These are phyloP conservation scores for Yarrowia hollandica DNA, from an alignment of 805 yeast genomes.

Conservation along the genomic window DNA sequence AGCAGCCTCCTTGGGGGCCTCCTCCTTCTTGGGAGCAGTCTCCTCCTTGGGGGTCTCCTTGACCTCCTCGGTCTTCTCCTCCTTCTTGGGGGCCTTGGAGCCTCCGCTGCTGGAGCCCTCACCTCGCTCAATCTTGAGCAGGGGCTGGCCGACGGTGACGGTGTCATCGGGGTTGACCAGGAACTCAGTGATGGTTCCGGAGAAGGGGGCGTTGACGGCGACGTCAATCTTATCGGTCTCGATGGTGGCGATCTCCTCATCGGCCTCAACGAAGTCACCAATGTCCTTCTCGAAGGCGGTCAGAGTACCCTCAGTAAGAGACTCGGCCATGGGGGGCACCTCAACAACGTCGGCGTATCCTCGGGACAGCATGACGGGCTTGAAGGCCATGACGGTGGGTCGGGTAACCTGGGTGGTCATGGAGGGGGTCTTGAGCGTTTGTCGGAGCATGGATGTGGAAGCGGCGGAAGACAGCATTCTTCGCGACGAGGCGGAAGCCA, in stretches of 20 bases:
- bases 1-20: conserved; percentile 36
- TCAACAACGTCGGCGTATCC: conserved; percentile 55
- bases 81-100: conserved; percentile 36
- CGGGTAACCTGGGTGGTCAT: conserved; percentile 11
- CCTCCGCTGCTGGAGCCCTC: conserved; percentile 57
- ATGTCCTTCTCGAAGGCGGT: conserved; percentile 58
- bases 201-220: conserved; percentile 89
- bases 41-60: conserved; percentile 38
- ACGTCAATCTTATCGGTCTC: conserved; percentile 98
- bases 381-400: conserved; percentile 30
- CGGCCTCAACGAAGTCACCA: conserved; percentile 84
- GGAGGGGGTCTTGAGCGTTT: conserved; percentile 24
- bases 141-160: conserved; percentile 92
- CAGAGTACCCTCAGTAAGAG: conserved; percentile 94
- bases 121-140: conserved; percentile 80
- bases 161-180: conserved; percentile 86
- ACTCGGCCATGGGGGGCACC: conserved; percentile 99
- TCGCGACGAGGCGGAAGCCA: conserved; percentile 27
- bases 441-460: conserved; percentile 25
- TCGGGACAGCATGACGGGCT: conserved; percentile 22
- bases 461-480: conserved; percentile 24
- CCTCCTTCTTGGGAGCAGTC: conserved; percentile 37
- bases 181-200: conserved; percentile 85
- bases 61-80: conserved; percentile 39
- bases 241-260: conserved; percentile 92